Percentiles rank a stretch among this genome's conserved stretches.
phyloP scores from a whole-genome alignment of 1,284 basidiomycete genomes.

The Athelia psychrophila region DNA sequence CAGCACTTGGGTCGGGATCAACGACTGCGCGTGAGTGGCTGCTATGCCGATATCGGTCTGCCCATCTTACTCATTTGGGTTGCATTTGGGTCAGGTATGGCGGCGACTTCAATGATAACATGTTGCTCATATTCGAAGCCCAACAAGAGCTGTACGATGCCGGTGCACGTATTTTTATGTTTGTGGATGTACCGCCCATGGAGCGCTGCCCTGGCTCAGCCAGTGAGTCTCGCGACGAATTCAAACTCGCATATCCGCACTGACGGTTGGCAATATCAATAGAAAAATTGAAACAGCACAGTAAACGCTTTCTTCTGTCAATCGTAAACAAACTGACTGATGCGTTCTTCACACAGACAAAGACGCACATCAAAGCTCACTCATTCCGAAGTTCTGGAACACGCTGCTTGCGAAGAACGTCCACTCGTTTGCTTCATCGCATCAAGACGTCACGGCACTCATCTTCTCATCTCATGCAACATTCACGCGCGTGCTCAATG shows the following conservation, averaged over 20 bases:
- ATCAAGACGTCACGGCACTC: constrained; percentile 43
- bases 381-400: constrained; percentile 39
- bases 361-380: too few relatives aligned
- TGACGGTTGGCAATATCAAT: constrained; percentile 9
- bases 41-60: background rate
- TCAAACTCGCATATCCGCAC: constrained; percentile 4
- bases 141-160: constrained; percentile 47
- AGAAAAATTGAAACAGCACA: constrained; percentile 3
- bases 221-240: constrained; percentile 23
- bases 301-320: constrained; percentile 1
- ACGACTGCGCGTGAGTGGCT: constrained; percentile 51
- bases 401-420: too few relatives aligned
- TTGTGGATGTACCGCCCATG: constrained; percentile 62
- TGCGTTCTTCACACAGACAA: too few relatives aligned
- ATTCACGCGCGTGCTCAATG: constrained; percentile 45
- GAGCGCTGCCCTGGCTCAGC: constrained; percentile 37
- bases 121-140: constrained; percentile 27
- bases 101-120: constrained; percentile 8
- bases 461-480: constrained; percentile 46
- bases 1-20: constrained; percentile 68
- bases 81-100: background rate
- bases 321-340: too few relatives aligned
- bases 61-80: background rate
- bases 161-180: constrained; percentile 60
- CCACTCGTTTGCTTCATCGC: constrained; percentile 31